A percentile compares a stretch with the other conserved stretches of the same genome.
These are phyloP conservation scores for Oleoguttula mirabilis DNA, from an alignment of 495 filamentous ascomycete species.

Conservation along the genomic window DNA sequence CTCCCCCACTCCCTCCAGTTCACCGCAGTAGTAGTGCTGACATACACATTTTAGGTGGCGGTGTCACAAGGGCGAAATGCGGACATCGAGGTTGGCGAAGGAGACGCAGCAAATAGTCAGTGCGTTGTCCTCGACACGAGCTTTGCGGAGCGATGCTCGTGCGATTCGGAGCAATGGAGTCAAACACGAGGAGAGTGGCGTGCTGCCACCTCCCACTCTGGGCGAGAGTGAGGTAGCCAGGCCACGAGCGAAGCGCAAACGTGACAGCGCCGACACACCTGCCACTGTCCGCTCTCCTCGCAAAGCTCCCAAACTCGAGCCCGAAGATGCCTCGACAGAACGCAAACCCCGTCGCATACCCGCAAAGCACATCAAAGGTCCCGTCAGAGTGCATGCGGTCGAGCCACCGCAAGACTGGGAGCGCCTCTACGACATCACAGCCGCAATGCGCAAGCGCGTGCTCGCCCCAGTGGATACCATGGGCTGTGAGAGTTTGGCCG, in stretches of 20 bases:
- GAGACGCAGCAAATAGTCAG: no score
- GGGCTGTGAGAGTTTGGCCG: slow-evolving; percentile 78
- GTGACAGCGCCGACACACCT: neutral
- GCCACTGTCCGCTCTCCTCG: slow-evolving; percentile 6
- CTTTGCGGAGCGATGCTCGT: no score
- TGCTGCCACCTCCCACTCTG: no score
- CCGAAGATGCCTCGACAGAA: slow-evolving; percentile 14
- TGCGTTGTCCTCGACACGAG: no score
- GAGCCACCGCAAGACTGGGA: slow-evolving; percentile 75
- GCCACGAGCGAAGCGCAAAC: slow-evolving; percentile 14
- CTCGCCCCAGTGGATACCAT: slow-evolving; percentile 91
- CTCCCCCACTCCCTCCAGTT: no score
- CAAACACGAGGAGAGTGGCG: no score
- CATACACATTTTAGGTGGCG: no score
- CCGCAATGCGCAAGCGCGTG: slow-evolving; percentile 63
- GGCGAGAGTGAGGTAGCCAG: neutral
- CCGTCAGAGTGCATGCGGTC: slow-evolving; percentile 42
- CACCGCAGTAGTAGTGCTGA: no score
- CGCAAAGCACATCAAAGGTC: slow-evolving; percentile 48
- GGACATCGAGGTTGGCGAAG: no score
- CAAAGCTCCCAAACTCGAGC: slow-evolving; percentile 11
- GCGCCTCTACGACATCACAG: slow-evolving; percentile 62
- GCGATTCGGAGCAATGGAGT: no score
- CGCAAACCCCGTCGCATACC: slow-evolving; percentile 46
- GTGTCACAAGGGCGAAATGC: no score